Conservation (phyloP, 2,329 filamentous ascomycete genomes). For the Rutstroemia sydowiana region DNA sequence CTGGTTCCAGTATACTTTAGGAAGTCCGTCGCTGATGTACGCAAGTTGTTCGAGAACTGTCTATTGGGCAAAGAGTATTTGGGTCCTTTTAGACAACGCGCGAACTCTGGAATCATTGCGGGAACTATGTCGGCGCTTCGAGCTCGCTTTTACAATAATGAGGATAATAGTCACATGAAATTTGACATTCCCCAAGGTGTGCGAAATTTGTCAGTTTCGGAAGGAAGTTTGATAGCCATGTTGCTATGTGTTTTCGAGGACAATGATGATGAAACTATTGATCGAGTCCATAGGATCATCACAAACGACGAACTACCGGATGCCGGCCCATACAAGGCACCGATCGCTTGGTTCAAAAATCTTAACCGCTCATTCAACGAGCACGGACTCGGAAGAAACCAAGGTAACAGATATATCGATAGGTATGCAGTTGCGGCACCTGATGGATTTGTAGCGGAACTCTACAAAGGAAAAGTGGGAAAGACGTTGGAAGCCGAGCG, state of each 20-base stretch:
- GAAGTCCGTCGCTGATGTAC: background rate
- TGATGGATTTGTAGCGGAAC: background rate
- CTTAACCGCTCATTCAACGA: background rate
- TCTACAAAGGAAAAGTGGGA: background rate
- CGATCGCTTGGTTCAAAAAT: slow-evolving; percentile 4
- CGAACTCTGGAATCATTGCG: background rate
- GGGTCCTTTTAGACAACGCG: background rate
- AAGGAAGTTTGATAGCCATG: background rate
- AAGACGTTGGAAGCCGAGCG: background rate
- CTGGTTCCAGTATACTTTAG: background rate
- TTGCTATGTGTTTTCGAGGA: background rate
- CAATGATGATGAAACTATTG: background rate
- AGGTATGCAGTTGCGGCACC: background rate
- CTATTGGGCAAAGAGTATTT: background rate
- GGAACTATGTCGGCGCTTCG: background rate
- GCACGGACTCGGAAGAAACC: background rate
- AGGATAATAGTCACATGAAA: background rate
- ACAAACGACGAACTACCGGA: background rate
- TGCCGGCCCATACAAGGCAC: background rate
- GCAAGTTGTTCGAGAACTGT: slow-evolving; percentile 1
- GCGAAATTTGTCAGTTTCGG: background rate
- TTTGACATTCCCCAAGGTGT: background rate
- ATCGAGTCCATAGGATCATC: background rate
- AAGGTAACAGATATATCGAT: background rate
- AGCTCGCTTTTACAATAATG: background rate